Percentiles rank a stretch among this genome's conserved stretches.
These are phyloP conservation scores for Hansfordia pulvinata DNA, from an alignment of 2,329 filamentous ascomycete genomes.

Conservation along the genomic window DNA sequence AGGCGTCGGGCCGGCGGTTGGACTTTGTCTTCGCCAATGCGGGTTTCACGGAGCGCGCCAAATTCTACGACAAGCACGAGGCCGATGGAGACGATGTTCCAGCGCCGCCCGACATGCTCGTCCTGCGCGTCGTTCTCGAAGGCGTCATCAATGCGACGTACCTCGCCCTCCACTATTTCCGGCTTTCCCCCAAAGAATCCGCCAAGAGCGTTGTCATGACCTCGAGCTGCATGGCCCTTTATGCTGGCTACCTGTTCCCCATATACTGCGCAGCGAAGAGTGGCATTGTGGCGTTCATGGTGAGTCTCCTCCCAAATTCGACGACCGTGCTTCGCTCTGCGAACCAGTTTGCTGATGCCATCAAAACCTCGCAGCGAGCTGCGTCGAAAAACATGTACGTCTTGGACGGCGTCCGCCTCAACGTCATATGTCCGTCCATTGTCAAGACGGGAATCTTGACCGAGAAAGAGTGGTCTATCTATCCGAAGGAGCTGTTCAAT, in stretches of 20 bases:
- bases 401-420: constrained; percentile 6
- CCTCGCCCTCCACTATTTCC: constrained; percentile 27
- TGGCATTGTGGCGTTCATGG: neutral
- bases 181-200: constrained; percentile 8
- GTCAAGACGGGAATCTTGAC: constrained; percentile 2
- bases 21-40: constrained; percentile 1
- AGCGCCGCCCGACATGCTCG: constrained; percentile 12
- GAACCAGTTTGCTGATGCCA: too few relatives aligned
- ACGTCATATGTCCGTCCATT: neutral
- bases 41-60: neutral
- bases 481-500: constrained; percentile 16
- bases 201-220: constrained; percentile 1
- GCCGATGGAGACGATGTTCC: constrained; percentile 5
- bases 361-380: too few relatives aligned
- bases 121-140: constrained; percentile 19
- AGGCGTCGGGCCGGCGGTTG: constrained; percentile 1
- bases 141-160: constrained; percentile 22
- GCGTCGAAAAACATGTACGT: constrained; percentile 5
- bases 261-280: neutral
- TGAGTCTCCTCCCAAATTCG: too few relatives aligned
- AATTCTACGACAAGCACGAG: constrained; percentile 10
- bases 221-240: neutral
- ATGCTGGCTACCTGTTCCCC: neutral
- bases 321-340: too few relatives aligned
- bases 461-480: constrained; percentile 13